phyloP scores from a whole-genome alignment of 192 early-diverging fungal species.

The Fimicolochytrium jonesii region DNA sequence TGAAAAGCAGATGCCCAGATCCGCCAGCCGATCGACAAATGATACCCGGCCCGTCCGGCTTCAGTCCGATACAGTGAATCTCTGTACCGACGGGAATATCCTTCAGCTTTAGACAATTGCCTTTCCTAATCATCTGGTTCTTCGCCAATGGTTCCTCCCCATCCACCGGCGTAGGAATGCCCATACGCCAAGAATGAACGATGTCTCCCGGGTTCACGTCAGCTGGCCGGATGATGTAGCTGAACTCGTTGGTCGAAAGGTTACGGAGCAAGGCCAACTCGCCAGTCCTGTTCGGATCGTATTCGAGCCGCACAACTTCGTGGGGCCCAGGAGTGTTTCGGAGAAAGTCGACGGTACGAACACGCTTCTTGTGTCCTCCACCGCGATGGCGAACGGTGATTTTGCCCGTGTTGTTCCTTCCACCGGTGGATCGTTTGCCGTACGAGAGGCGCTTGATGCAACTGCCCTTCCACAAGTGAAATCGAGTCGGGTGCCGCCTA shows the following conservation, averaged over 20 bases:
- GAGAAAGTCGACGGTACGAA: slow-evolving; percentile 83
- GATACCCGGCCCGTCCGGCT: slow-evolving; percentile 68
- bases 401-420: slow-evolving; percentile 82
- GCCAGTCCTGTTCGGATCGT: slow-evolving; percentile 88
- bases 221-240: slow-evolving; percentile 82
- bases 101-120: slow-evolving; percentile 84
- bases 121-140: slow-evolving; percentile 61
- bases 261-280: slow-evolving; percentile 82
- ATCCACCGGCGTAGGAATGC: slow-evolving; percentile 23
- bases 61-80: slow-evolving; percentile 82
- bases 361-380: slow-evolving; percentile 84
- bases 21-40: slow-evolving; percentile 83
- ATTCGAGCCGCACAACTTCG: slow-evolving; percentile 84
- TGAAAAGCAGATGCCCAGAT: slow-evolving; percentile 78
- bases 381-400: slow-evolving; percentile 92
- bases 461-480: slow-evolving; percentile 84
- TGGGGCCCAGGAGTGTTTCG: slow-evolving; percentile 70
- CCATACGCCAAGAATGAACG: slow-evolving; percentile 58
- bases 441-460: slow-evolving; percentile 73
- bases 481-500: slow-evolving; percentile 76
- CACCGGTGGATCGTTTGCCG: slow-evolving; percentile 78
- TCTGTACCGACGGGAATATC: slow-evolving; percentile 90
- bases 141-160: slow-evolving; percentile 32
- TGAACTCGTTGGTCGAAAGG: slow-evolving; percentile 68
- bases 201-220: slow-evolving; percentile 72